Evolutionary conservation across 495 filamentous ascomycete species (phyloP).

Genomic region (Lindgomyces ingoldianus): DNA sequence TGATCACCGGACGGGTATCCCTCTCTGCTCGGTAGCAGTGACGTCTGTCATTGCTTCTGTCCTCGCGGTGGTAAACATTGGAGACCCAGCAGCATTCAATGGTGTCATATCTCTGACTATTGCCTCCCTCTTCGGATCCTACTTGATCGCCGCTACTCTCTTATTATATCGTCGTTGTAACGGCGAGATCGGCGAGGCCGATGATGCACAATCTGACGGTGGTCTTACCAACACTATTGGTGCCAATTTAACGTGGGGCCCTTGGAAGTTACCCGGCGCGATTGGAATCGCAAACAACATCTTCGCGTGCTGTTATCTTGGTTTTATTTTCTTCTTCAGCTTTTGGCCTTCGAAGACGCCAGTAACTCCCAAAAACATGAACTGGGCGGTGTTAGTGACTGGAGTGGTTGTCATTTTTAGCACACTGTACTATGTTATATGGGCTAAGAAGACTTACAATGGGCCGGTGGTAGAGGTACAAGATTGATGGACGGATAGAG

Average conservation of each 20-base stretch:
- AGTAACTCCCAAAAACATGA: constrained; percentile 28
- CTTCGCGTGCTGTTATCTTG: constrained; percentile 24
- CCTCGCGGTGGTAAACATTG: constrained; percentile 34
- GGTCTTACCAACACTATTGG: background rate
- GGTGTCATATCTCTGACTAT: constrained; percentile 25
- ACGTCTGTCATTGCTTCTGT: constrained; percentile 17
- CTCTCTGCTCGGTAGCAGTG: constrained; percentile 30
- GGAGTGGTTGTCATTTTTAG: constrained; percentile 26
- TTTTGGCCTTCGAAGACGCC: constrained; percentile 22
- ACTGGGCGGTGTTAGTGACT: constrained; percentile 34
- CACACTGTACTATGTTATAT: constrained; percentile 21
- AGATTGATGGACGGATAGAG: no score
- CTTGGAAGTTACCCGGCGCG: constrained; percentile 2
- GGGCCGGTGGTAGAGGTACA: constrained; percentile 7
- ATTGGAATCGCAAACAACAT: constrained; percentile 25
- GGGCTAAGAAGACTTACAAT: constrained; percentile 4
- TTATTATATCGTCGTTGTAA: constrained; percentile 10
- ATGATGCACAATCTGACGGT: background rate
- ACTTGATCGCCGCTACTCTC: constrained; percentile 21
- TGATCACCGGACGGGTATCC: constrained; percentile 40
- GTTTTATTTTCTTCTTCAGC: constrained; percentile 28
- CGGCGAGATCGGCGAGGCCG: background rate
- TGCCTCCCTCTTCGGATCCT: constrained; percentile 23
- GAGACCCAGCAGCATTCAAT: constrained; percentile 30
- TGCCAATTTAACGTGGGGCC: constrained; percentile 7